These are phyloP conservation scores for Psilocybe mexicana DNA, from an alignment of 1,284 basidiomycete genomes.

Conservation along the genomic window DNA sequence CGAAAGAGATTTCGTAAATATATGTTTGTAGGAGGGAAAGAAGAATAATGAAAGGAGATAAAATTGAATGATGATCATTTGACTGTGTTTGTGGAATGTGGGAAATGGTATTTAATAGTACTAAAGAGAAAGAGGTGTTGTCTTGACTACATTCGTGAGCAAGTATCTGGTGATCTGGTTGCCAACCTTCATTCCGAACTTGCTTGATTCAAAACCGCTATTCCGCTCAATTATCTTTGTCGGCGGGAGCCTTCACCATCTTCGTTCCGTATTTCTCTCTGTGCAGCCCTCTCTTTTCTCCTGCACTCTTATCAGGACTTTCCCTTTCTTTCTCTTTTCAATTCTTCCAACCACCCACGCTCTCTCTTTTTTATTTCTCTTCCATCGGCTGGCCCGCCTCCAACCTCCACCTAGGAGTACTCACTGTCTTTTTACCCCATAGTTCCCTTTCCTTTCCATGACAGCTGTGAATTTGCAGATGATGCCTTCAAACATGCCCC, in stretches of 20 bases:
- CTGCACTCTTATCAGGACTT: constrained; percentile 10
- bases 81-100: constrained; percentile 18
- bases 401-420: constrained; percentile 15
- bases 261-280: constrained; percentile 23
- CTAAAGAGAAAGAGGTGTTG: constrained; percentile 42
- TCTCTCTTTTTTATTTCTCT: constrained; percentile 19
- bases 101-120: constrained; percentile 22
- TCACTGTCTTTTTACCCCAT: constrained; percentile 30
- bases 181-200: constrained; percentile 36
- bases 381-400: constrained; percentile 30
- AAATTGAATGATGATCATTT: constrained; percentile 10
- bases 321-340: constrained; percentile 19
- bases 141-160: constrained; percentile 60
- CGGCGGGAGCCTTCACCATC: constrained; percentile 26
- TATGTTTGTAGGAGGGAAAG: constrained; percentile 66
- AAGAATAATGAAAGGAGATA: constrained; percentile 33
- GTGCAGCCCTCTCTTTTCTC: constrained; percentile 16
- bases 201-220: constrained; percentile 25
- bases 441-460: constrained; percentile 41
- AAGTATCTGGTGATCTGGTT: constrained; percentile 31
- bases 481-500: constrained; percentile 62
- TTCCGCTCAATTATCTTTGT: constrained; percentile 37
- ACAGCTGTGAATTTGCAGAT: constrained; percentile 73
- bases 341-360: constrained; percentile 17
- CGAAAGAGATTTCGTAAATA: constrained; percentile 65